Base-by-base conservation (phyloP, 139 green algal genomes). In the Volvox africanus region DNA sequence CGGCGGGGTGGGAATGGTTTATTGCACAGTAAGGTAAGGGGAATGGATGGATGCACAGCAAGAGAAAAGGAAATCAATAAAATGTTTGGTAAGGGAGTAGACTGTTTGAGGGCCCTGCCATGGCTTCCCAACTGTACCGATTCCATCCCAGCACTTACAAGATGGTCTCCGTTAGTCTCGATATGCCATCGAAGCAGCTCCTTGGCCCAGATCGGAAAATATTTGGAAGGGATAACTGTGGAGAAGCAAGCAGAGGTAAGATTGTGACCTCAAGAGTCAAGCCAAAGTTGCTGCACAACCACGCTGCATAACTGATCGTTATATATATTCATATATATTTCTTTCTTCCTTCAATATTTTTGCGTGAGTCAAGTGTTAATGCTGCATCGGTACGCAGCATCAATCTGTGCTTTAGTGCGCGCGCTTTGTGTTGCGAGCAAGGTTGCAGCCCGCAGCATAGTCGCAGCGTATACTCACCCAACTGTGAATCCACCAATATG, bases 151-250 rank as follows among this genome's bases (percentile, higher is more conserved):
- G 11, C 80, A 2, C 93, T 87, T 84, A 98, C 93, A 84, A 97
- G 78, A n/a, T 96, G 94, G 79, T 98, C 96, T 1, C 86, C 71
- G 65, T 96, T 94, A 0, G 55, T 94, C 20, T 92, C 90, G 19
- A 97, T 93, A 86, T 97, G 95, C 91, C 92, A 96, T 20, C 94
- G 61, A 32, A 95, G 62, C 22, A 94, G 19, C 0, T 94, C 89
- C 18, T 83, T 83, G 0, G 88, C 44, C 33, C 65, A 87, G 9
- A 89, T 17, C 0, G 95, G 95, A 61, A 88, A 95, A 80, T 88
- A 92, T n/a, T 86, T 61, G 90, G 95, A 80, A 94, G 88, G 24
- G 94, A 94, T 93, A 91, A 88, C 90, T 33, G 61, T 44, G 36
- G 20, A 1, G 44, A 32, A 12, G 14, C 5, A 28, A 6, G 67